Evolutionary conservation across 2,329 filamentous ascomycete species (phyloP).

Genomic region (Macrophomina phaseolina): DNA sequence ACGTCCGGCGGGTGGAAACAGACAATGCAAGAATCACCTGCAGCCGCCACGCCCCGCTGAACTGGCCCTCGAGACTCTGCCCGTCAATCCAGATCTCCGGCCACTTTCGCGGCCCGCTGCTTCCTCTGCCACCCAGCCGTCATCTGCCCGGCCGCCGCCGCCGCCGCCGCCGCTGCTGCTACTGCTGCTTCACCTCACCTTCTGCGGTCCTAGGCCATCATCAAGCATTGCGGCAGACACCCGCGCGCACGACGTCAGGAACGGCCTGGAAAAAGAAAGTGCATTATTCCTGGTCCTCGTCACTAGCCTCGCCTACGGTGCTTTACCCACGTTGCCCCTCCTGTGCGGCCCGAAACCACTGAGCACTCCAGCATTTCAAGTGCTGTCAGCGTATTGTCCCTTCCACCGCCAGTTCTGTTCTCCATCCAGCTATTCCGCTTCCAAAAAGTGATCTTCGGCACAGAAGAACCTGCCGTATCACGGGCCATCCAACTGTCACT

Average conservation of each 20-base stretch:
- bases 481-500: background rate
- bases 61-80: background rate
- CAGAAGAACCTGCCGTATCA: constrained; percentile 16
- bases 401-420: constrained; percentile 21
- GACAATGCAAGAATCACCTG: background rate
- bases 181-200: too few relatives aligned
- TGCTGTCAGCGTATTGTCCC: constrained; percentile 13
- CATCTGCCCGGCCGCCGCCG: too few relatives aligned
- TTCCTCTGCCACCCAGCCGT: background rate
- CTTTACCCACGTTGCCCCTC: constrained; percentile 26
- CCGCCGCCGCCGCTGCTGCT: too few relatives aligned
- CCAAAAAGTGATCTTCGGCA: constrained; percentile 25
- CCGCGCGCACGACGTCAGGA: background rate
- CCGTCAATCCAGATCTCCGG: constrained; percentile 10
- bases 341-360: constrained; percentile 23
- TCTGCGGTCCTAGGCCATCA: too few relatives aligned
- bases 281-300: constrained; percentile 14
- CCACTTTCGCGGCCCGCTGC: background rate
- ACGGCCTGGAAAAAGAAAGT: constrained; percentile 2
- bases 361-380: constrained; percentile 20
- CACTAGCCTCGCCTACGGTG: constrained; percentile 25
- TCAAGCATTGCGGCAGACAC: background rate
- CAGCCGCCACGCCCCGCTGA: background rate
- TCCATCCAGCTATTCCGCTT: constrained; percentile 24
- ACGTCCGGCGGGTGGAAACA: constrained; percentile 20